Percentiles rank a stretch among this genome's conserved stretches.
Evolutionary conservation across 1,284 basidiomycete genomes (phyloP).

Genomic region (Cryptococcus hybrid): DNA sequence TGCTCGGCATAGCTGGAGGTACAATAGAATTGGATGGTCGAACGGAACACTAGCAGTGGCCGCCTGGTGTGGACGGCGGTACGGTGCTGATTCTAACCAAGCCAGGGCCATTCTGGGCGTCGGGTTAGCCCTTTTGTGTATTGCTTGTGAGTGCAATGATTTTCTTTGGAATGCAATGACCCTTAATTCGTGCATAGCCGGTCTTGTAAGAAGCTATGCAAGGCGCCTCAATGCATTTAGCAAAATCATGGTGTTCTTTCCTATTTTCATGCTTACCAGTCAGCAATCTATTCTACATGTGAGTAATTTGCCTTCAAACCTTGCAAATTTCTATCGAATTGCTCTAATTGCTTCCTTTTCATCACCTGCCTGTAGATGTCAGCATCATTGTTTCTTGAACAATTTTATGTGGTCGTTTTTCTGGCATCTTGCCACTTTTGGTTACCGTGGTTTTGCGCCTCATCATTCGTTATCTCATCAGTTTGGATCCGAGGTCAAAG

Average conservation of each 20-base stretch:
- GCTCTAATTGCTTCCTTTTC: background rate
- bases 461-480: constrained; percentile 25
- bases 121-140: constrained; percentile 36
- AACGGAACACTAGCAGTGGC: constrained; percentile 38
- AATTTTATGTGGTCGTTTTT: constrained; percentile 42
- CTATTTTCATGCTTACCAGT: constrained; percentile 44
- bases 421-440: constrained; percentile 36
- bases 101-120: constrained; percentile 36
- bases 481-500: constrained; percentile 23
- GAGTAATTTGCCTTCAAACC: background rate
- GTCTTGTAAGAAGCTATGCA: constrained; percentile 37
- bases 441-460: constrained; percentile 28
- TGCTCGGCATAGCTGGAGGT: constrained; percentile 37
- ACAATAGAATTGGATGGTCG: constrained; percentile 36
- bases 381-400: constrained; percentile 29
- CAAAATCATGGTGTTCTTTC: constrained; percentile 45
- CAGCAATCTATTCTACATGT: constrained; percentile 33
- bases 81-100: constrained; percentile 31
- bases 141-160: constrained; percentile 31
- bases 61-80: constrained; percentile 29
- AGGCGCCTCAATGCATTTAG: constrained; percentile 41
- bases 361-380: constrained; percentile 8
- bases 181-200: constrained; percentile 19
- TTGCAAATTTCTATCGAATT: background rate
- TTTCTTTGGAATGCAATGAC: background rate